Evolutionary conservation across 495 filamentous ascomycete genomes (phyloP).

Genomic region (Lasiosphaeria hispida): DNA sequence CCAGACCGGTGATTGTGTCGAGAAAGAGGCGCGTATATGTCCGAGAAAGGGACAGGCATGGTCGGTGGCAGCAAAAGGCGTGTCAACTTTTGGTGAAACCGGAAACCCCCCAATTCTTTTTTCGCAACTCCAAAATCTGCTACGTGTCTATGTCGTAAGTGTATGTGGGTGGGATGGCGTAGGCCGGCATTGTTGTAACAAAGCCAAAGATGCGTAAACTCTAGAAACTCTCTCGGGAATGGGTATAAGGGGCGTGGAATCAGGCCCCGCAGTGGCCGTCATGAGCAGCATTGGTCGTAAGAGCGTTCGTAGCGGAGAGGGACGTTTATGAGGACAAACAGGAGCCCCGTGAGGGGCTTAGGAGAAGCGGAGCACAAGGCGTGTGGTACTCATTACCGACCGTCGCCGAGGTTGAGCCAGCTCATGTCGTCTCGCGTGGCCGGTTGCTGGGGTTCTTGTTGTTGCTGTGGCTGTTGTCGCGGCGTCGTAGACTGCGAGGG

Average conservation of each 20-base stretch:
- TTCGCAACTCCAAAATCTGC: too few species aligned
- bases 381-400: not conserved
- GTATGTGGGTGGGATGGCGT: not conserved
- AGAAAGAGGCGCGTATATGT: too few species aligned
- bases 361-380: too few species aligned
- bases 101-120: too few species aligned
- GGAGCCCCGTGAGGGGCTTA: too few species aligned
- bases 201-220: not conserved
- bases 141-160: not conserved
- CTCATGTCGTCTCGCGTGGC: conserved; percentile 59
- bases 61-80: too few species aligned
- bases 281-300: conserved; percentile 10
- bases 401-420: conserved; percentile 65
- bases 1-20: too few species aligned
- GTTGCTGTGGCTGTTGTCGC: conserved; percentile 19
- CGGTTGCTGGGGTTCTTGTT: conserved; percentile 3
- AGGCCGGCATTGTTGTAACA: not conserved
- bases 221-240: not conserved
- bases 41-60: too few species aligned
- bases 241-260: conserved; percentile 7
- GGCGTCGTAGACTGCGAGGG: conserved; percentile 29
- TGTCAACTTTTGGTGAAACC: too few species aligned
- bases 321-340: not conserved
- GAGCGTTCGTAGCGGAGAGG: not conserved
- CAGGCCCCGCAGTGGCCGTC: not conserved